phyloP scores from a whole-genome alignment of 495 filamentous ascomycete species.

The Penicillium arizonense region DNA sequence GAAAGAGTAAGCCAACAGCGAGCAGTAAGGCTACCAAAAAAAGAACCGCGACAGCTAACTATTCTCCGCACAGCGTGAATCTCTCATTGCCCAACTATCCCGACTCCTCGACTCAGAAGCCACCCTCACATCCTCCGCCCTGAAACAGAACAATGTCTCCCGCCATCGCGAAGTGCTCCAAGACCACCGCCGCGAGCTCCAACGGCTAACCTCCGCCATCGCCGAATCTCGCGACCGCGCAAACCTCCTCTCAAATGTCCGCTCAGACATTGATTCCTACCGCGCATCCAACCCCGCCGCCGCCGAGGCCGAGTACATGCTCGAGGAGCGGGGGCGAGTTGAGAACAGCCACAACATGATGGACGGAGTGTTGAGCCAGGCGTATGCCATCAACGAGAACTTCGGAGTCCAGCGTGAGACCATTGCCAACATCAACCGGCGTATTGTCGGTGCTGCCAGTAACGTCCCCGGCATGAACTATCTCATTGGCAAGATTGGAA shows the following conservation, averaged over 20 bases:
- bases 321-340: conserved; percentile 80
- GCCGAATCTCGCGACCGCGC: conserved; percentile 75
- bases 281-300: conserved; percentile 73
- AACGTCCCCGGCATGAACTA: conserved; percentile 92
- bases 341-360: conserved; percentile 85
- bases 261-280: conserved; percentile 89
- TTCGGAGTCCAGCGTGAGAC: conserved; percentile 86
- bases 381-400: conserved; percentile 92
- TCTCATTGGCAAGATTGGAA: conserved; percentile 89
- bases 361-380: conserved; percentile 91
- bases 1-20: conserved; percentile 39
- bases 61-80: conserved; percentile 62
- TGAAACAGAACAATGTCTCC: conserved; percentile 91
- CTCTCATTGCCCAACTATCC: conserved; percentile 74
- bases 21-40: not conserved
- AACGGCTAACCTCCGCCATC: conserved; percentile 66
- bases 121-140: conserved; percentile 80
- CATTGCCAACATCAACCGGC: conserved; percentile 78
- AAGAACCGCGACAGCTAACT: conserved; percentile 1
- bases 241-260: conserved; percentile 88
- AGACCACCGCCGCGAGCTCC: conserved; percentile 82
- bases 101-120: conserved; percentile 94
- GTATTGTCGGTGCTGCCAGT: conserved; percentile 84
- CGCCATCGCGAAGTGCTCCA: conserved; percentile 87
- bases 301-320: conserved; percentile 94